A percentile compares a stretch with the other conserved stretches of the same genome.
phyloP scores from a whole-genome alignment of 208 protist genomes.

The Leptomonas seymouri region DNA sequence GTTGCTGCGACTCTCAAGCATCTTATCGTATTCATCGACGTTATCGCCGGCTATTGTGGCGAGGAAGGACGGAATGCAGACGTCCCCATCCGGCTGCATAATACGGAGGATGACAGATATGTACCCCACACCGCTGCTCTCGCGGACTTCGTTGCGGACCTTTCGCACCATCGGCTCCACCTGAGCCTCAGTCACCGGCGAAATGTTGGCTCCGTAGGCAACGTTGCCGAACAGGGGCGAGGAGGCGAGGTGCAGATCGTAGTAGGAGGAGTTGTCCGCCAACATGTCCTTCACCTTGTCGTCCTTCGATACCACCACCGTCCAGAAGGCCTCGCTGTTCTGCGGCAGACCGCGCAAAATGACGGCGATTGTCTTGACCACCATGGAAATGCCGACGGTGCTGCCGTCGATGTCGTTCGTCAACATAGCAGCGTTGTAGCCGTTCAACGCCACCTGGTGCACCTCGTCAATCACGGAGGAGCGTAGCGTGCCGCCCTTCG shows the following conservation, averaged over 20 bases:
- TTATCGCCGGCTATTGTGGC: constrained; percentile 37
- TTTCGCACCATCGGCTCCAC: constrained; percentile 40
- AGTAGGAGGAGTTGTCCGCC: constrained; percentile 40
- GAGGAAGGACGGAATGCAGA: constrained; percentile 53
- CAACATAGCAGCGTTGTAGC: constrained; percentile 58
- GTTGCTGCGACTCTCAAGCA: constrained; percentile 27
- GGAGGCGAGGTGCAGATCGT: constrained; percentile 44
- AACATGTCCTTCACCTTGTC: constrained; percentile 56
- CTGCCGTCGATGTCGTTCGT: constrained; percentile 37
- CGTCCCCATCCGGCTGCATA: constrained; percentile 45
- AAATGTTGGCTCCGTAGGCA: constrained; percentile 34
- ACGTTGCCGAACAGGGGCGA: constrained; percentile 66
- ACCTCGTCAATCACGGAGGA: constrained; percentile 37
- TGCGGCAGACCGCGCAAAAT: constrained; percentile 26
- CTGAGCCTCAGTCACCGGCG: constrained; percentile 23
- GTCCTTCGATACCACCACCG: constrained; percentile 40
- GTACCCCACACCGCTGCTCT: constrained; percentile 35
- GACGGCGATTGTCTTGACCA: constrained; percentile 23
- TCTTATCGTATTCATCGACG: constrained; percentile 31
- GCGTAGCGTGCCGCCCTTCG: constrained; percentile 35
- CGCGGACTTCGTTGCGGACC: constrained; percentile 33
- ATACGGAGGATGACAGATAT: constrained; percentile 37
- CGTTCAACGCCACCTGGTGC: constrained; percentile 31
- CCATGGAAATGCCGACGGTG: constrained; percentile 45
- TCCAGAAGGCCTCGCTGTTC: constrained; percentile 52